Percentiles rank a stretch among this genome's conserved stretches.
Evolutionary conservation across 176 grass and related monocot species (phyloP).

Genomic region (Dendrocalamus sinicus): DNA sequence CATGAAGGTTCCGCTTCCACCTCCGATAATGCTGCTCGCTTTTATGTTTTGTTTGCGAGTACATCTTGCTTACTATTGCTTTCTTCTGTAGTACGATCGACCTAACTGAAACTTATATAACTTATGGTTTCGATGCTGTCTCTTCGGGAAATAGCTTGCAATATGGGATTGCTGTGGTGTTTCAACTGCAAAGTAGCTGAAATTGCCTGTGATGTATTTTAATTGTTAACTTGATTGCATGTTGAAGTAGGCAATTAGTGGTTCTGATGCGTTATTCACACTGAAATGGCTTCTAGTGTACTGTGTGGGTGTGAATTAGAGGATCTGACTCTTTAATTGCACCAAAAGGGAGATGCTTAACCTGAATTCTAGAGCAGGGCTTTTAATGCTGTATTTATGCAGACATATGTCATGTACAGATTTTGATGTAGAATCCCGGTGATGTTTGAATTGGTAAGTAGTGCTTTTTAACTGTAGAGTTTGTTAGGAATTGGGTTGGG

Average conservation of each 20-base stretch:
- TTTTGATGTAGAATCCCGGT: background rate
- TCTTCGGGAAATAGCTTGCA: background rate
- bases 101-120: background rate
- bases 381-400: background rate
- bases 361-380: background rate
- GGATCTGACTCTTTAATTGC: background rate
- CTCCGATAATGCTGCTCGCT: background rate
- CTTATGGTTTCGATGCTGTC: background rate
- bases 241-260: background rate
- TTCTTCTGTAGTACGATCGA: background rate
- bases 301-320: background rate
- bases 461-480: background rate
- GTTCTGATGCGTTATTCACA: background rate
- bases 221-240: background rate
- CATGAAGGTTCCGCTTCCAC: conserved; percentile 61
- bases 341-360: background rate
- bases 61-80: background rate
- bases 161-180: background rate
- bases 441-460: background rate
- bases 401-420: background rate
- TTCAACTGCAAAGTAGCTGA: conserved; percentile 11
- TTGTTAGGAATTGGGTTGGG: background rate
- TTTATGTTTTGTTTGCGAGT: background rate
- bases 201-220: background rate
- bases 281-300: background rate